Evolutionary conservation across 805 yeast genomes (phyloP).

Genomic region (Zygotorulaspora florentina): DNA sequence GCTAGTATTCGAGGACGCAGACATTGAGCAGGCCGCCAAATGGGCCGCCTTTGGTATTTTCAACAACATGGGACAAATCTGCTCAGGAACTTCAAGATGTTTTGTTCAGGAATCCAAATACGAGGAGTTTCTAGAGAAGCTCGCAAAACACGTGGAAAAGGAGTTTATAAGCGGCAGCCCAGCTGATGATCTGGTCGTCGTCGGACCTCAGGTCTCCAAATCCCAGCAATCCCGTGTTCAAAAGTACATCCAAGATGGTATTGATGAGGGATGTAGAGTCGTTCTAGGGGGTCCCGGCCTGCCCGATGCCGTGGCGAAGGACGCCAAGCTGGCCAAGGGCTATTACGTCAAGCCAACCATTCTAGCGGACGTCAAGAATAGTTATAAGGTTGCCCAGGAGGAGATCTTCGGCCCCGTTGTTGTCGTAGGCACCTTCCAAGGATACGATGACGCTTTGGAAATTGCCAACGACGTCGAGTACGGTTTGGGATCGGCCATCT

Average conservation of each 20-base stretch:
- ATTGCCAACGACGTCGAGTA: constrained; percentile 43
- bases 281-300: constrained; percentile 41
- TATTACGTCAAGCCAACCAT: constrained; percentile 46
- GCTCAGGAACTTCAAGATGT: constrained; percentile 60
- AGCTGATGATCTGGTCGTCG: constrained; percentile 39
- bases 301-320: constrained; percentile 26
- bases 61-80: constrained; percentile 60
- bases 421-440: constrained; percentile 40
- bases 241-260: constrained; percentile 45
- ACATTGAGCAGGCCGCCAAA: constrained; percentile 44
- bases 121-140: constrained; percentile 44
- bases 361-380: constrained; percentile 41
- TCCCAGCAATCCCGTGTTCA: constrained; percentile 46
- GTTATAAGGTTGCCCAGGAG: constrained; percentile 42
- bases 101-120: constrained; percentile 53
- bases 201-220: constrained; percentile 56
- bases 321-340: constrained; percentile 26
- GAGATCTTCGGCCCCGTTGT: constrained; percentile 55
- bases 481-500: constrained; percentile 47
- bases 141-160: constrained; percentile 34
- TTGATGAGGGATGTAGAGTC: constrained; percentile 50
- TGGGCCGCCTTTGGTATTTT: constrained; percentile 55
- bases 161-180: constrained; percentile 45
- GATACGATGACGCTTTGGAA: constrained; percentile 42
- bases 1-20: constrained; percentile 45